Base-by-base conservation (phyloP, 805 yeast genomes). In the Kodamaea hsintzibuensis region DNA sequence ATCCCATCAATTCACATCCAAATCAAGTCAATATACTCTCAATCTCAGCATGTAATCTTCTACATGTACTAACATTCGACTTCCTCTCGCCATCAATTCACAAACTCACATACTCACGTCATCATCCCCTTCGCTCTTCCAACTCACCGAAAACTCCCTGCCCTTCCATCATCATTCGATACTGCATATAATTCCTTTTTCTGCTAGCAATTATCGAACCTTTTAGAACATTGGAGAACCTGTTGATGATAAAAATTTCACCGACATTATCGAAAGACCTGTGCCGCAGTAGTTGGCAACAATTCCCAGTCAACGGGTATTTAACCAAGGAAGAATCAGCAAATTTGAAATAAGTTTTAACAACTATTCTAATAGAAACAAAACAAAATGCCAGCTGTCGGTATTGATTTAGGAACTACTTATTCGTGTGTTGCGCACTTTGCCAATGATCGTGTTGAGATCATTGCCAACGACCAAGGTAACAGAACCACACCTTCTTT, bases 361-460 rank as follows among this genome's bases (percentile, higher is more conserved):
- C 37, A 47, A 50, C 50, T 38, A 42, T 42, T 53, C 42, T 42
- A 44, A 57, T 52, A 53, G 37, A 43, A 39, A 22, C 14, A 40
- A 19, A 22, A 25, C 44, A 22, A 50, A 30, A 66, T 65, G 69
- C 62, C 70, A 54, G 66, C 70, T 57, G 68, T 66, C 61, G 70
- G 70, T 57, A 66, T 66, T 62, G 70, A 66, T 63, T 66, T 66
- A 60, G 70, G 70, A 57, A 66, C 70, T 57, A 66, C 70, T 55
- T 66, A 66, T 69, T 66, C 70, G 51, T 66, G 70, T 66, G 70
- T 66, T 56, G 70, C 70, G 18, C 68, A 66, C 67, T 66, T 65
- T 55, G 61, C 70, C 62, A 66, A 66, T 61, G 69, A 64, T 61
- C 65, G 69, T 61, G 70, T 66, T 46, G 70, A 66, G 59, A 66